Percentiles rank a stretch among this genome's conserved stretches.
Conservation (phyloP, 2,329 filamentous ascomycete genomes). For the Colletotrichum scovillei region DNA sequence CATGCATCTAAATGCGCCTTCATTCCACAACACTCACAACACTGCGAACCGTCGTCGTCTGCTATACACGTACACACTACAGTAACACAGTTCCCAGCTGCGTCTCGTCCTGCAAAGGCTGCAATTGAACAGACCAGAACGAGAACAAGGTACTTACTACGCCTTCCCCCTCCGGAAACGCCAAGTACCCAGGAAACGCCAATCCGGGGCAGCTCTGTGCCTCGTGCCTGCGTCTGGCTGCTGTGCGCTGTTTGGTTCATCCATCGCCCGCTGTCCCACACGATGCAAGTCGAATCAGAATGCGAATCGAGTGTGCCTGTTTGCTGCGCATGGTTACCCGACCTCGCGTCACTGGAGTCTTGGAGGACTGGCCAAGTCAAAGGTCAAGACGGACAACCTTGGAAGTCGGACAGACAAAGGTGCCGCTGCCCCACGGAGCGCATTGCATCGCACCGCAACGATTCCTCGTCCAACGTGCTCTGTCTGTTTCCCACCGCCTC, state of each 20-base stretch:
- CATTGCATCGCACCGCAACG: constrained; percentile 29
- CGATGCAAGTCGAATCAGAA: neutral
- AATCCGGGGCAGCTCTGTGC: constrained; percentile 12
- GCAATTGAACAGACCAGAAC: neutral
- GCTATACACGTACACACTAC: neutral
- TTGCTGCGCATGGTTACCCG: constrained; percentile 4
- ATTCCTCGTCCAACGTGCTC: constrained; percentile 23
- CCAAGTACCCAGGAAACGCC: neutral
- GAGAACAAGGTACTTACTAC: neutral
- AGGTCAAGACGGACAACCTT: neutral
- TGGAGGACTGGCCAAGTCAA: neutral
- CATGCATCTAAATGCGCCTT: neutral
- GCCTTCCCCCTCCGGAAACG: neutral
- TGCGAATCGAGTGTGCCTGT: neutral
- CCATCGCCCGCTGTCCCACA: neutral
- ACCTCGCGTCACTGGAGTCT: constrained; percentile 1
- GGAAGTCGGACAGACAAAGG: neutral
- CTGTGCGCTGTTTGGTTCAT: constrained; percentile 6
- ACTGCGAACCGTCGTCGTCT: neutral
- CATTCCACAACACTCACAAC: constrained; percentile 12
- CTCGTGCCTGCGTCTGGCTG: constrained; percentile 5
- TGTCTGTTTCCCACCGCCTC: constrained; percentile 10
- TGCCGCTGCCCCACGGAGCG: constrained; percentile 9
- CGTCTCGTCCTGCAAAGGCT: neutral
- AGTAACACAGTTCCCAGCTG: neutral